Conservation (phyloP, 2,329 filamentous ascomycete species). For the Penicillium hordei region DNA sequence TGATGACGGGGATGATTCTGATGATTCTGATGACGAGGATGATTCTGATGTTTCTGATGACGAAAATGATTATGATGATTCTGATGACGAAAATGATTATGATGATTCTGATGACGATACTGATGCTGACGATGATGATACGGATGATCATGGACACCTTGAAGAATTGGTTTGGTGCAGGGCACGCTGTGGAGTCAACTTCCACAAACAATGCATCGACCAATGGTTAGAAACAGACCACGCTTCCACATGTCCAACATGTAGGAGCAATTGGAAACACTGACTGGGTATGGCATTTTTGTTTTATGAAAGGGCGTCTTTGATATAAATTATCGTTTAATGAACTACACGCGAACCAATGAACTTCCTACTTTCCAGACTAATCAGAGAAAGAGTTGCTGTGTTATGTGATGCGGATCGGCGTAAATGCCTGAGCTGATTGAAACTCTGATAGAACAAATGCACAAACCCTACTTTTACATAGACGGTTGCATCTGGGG, state of each 20-base stretch:
- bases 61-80: neutral
- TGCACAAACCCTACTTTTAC: neutral
- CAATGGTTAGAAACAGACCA: conserved; percentile 13
- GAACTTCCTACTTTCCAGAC: neutral
- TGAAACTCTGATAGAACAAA: neutral
- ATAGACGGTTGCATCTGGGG: neutral
- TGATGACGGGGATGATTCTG: neutral
- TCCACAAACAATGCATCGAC: conserved; percentile 22
- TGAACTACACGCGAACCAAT: neutral
- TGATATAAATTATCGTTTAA: neutral
- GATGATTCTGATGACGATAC: neutral
- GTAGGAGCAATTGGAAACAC: conserved; percentile 16
- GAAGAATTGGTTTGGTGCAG: conserved; percentile 22
- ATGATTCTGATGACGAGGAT: neutral
- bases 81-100: neutral
- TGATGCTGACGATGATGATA: neutral
- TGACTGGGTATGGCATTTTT: neutral
- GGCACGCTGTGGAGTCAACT: conserved; percentile 24
- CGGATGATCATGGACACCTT: neutral
- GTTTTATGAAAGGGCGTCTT: too few species aligned
- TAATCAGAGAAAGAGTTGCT: too few species aligned
- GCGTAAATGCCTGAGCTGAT: neutral
- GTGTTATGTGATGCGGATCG: too few species aligned
- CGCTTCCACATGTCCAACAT: conserved; percentile 17
- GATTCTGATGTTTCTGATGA: neutral